Conservation (phyloP, 208 protist genomes). For the Trypanosoma congolense region DNA sequence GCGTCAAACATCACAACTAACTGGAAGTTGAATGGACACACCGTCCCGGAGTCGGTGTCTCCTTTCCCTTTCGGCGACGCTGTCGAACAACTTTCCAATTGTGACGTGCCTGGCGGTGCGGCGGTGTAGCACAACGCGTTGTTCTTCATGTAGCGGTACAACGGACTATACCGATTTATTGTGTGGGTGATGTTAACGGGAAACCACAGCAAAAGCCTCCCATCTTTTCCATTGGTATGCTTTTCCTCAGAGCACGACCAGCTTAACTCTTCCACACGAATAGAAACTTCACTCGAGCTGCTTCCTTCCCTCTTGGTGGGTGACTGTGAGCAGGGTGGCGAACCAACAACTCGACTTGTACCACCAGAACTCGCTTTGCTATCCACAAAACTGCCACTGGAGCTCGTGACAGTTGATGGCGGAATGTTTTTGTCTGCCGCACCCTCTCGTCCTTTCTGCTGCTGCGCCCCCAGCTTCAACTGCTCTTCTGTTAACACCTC, state of each 20-base stretch:
- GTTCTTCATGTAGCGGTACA: constrained; percentile 53
- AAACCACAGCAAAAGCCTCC: constrained; percentile 74
- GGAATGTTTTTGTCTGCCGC: background rate
- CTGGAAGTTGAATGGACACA: constrained; percentile 37
- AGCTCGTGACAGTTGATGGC: background rate
- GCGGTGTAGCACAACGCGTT: no score
- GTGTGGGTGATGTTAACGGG: constrained; percentile 63
- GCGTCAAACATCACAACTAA: constrained; percentile 78
- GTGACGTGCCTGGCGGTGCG: no score
- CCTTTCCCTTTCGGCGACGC: constrained; percentile 1
- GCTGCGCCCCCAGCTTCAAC: no score
- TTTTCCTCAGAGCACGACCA: constrained; percentile 69
- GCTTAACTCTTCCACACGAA: constrained; percentile 60
- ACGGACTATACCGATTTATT: constrained; percentile 71
- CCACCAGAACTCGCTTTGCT: background rate
- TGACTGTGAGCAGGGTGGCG: no score
- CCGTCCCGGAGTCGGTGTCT: background rate
- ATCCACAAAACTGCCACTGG: background rate
- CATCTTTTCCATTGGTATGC: constrained; percentile 35
- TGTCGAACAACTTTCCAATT: no score
- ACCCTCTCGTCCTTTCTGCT: background rate
- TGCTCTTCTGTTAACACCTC: background rate
- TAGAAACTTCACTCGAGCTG: constrained; percentile 41
- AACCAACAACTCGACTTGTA: background rate
- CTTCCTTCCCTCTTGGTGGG: background rate